Conservation (phyloP, 441 rosid species). For the Erysimum cheiri region DNA sequence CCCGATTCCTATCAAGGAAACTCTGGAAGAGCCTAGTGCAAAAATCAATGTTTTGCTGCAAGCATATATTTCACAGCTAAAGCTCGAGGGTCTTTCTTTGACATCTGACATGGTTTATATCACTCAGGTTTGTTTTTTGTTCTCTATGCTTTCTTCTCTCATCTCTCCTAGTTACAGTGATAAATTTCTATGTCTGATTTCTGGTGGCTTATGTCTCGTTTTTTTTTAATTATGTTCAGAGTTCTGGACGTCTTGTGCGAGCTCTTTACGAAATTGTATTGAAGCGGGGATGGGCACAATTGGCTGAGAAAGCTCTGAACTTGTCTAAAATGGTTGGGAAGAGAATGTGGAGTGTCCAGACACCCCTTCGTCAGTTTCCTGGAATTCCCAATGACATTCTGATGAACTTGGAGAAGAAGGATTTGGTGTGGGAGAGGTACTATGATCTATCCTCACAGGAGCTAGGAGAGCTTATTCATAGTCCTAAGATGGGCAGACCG, state of each 20-base stretch:
- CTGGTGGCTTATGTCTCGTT: conserved; percentile 25
- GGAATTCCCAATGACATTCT: conserved; percentile 83
- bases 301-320: conserved; percentile 90
- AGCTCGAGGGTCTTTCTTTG: conserved; percentile 96
- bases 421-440: conserved; percentile 95
- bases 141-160: conserved; percentile 17
- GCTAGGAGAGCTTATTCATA: conserved; percentile 89
- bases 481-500: conserved; percentile 88
- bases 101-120: conserved; percentile 95
- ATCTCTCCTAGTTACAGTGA: conserved; percentile 19
- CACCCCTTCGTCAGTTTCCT: conserved; percentile 89
- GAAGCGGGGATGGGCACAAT: conserved; percentile 94
- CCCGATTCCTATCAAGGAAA: conserved; percentile 96
- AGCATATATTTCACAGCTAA: conserved; percentile 91
- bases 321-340: conserved; percentile 89
- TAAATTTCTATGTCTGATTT: conserved; percentile 27
- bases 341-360: conserved; percentile 98
- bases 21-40: conserved; percentile 95
- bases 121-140: conserved; percentile 66
- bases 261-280: conserved; percentile 91
- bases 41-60: conserved; percentile 95
- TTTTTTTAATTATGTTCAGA: conserved; percentile 48
- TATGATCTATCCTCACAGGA: conserved; percentile 91
- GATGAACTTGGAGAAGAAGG: conserved; percentile 91
- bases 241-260: conserved; percentile 94